A percentile compares a stretch with the other conserved stretches of the same genome.
These are phyloP conservation scores for Umbelopsis sp. DNA, from an alignment of 371 early-diverging fungal genomes.

Conservation along the genomic window DNA sequence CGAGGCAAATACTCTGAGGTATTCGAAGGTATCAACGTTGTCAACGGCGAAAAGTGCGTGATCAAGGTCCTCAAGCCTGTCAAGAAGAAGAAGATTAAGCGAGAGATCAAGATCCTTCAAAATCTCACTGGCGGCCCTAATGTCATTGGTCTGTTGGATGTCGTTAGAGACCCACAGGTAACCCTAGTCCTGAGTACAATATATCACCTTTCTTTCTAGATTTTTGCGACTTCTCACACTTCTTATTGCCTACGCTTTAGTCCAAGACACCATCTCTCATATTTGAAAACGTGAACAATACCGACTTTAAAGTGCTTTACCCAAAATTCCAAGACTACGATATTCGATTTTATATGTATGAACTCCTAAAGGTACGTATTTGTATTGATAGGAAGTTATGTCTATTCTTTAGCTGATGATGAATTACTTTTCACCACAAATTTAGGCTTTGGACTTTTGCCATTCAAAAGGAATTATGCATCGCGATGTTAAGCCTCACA, in stretches of 20 bases:
- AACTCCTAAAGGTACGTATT: slow-evolving; percentile 86
- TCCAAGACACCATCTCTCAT: slow-evolving; percentile 96
- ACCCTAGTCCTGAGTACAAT: not conserved
- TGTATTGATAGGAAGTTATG: not conserved
- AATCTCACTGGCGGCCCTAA: slow-evolving; percentile 95
- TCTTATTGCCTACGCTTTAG: slow-evolving; percentile 24
- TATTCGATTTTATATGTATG: slow-evolving; percentile 95
- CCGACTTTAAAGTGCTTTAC: slow-evolving; percentile 77
- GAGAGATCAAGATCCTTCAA: slow-evolving; percentile 98
- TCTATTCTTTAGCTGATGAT: not conserved
- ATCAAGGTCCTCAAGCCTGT: slow-evolving; percentile 99
- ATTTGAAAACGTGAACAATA: slow-evolving; percentile 93
- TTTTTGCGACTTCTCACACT: no score
- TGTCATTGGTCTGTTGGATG: slow-evolving; percentile 92
- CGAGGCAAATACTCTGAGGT: slow-evolving; percentile 99
- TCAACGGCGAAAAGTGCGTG: slow-evolving; percentile 81
- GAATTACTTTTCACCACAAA: not conserved
- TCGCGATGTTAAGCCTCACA: slow-evolving; percentile 99
- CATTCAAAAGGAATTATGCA: slow-evolving; percentile 99
- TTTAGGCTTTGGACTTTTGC: slow-evolving; percentile 93
- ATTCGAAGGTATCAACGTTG: slow-evolving; percentile 94
- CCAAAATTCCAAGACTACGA: slow-evolving; percentile 89
- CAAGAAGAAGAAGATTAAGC: slow-evolving; percentile 98
- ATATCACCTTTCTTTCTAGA: no score
- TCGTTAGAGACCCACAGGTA: slow-evolving; percentile 95